phyloP scores from a whole-genome alignment of 768 basidiomycete species.

The Mycena belliarum region DNA sequence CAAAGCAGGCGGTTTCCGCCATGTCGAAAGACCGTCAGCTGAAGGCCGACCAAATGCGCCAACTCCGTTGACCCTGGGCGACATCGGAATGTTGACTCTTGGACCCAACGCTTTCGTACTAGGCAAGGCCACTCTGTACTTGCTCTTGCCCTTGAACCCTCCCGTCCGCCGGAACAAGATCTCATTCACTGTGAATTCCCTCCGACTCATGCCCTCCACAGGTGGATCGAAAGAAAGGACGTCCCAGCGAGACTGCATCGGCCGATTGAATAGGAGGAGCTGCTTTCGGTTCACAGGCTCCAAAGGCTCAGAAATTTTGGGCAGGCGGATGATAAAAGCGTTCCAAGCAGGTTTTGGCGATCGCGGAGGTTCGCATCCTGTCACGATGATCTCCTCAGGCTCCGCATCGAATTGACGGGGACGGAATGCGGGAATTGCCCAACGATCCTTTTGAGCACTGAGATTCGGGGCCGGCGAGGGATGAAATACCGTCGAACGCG shows the following conservation, averaged over 20 bases:
- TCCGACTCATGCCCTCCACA: conserved; percentile 59
- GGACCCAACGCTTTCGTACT: conserved; percentile 31
- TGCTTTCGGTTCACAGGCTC: conserved; percentile 53
- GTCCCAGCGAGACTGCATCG: conserved; percentile 54
- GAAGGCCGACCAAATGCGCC: conserved; percentile 46
- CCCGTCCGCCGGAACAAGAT: conserved; percentile 53
- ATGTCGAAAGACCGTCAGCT: conserved; percentile 42
- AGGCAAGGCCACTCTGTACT: conserved; percentile 45
- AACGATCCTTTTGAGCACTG: conserved; percentile 43
- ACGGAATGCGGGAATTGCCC: conserved; percentile 60
- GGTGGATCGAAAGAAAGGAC: conserved; percentile 74
- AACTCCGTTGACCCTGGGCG: conserved; percentile 23
- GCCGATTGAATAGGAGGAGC: conserved; percentile 41
- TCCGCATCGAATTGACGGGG: conserved; percentile 37
- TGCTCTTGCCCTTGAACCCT: conserved; percentile 39
- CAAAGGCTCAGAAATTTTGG: conserved; percentile 40
- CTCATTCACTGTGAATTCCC: conserved; percentile 66
- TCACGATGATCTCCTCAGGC: conserved; percentile 47
- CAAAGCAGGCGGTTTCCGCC: conserved; percentile 41
- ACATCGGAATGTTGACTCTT: conserved; percentile 31
- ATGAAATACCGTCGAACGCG: conserved; percentile 16
- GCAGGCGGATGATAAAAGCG: conserved; percentile 47
- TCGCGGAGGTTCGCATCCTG: conserved; percentile 47
- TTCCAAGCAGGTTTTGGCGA: conserved; percentile 45
- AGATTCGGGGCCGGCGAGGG: conserved; percentile 21